phyloP scores from a whole-genome alignment of 2,329 filamentous ascomycete genomes.

The Hymenoscyphus linearis region DNA sequence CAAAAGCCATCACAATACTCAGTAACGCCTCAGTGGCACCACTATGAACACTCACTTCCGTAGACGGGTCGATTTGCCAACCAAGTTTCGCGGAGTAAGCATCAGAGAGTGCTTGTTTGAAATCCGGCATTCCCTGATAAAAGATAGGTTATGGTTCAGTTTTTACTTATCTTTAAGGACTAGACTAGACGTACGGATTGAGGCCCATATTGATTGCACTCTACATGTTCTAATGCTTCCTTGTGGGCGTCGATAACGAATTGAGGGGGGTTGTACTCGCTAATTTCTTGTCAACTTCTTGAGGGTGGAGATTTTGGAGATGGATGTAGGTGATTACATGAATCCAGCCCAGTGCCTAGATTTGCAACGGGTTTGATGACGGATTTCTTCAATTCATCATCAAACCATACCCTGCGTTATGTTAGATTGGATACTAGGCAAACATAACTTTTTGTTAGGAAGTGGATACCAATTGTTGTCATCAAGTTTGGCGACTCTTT shows the following conservation, averaged over 20 bases:
- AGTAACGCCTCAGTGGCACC: not conserved
- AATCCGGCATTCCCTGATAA: not conserved
- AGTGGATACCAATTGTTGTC: not conserved
- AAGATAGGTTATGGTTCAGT: not conserved
- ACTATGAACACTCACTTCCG: not conserved
- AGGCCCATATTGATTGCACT: not conserved
- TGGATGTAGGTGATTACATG: not conserved
- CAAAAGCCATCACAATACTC: not conserved
- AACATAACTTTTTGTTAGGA: too few species aligned
- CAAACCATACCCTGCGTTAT: not conserved
- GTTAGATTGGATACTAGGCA: too few species aligned
- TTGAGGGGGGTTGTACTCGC: not conserved
- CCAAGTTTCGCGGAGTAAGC: not conserved
- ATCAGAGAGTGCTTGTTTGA: not conserved
- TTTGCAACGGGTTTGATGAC: not conserved
- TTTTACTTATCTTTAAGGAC: too few species aligned
- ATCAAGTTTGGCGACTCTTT: not conserved
- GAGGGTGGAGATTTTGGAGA: not conserved
- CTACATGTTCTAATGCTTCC: not conserved
- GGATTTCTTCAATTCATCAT: not conserved
- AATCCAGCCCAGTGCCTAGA: not conserved
- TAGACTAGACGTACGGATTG: not conserved
- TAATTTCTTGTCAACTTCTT: not conserved
- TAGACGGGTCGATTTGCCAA: not conserved
- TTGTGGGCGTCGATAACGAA: not conserved